Conservation (phyloP, 495 filamentous ascomycete genomes). For the Trichocladium uniseriatum region DNA sequence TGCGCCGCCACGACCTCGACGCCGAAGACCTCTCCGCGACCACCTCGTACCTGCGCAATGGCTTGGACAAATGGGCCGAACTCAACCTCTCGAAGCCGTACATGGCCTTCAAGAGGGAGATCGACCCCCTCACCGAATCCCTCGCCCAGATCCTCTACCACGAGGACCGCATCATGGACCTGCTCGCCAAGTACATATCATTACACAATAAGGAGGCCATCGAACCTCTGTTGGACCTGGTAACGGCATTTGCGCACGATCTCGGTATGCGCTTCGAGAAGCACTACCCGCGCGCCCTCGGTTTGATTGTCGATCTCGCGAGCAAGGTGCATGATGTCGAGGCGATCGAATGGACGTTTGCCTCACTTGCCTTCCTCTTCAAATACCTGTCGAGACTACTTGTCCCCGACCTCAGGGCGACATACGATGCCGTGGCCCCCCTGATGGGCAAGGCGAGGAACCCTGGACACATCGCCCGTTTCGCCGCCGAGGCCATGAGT, state of each 20-base stretch:
- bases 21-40: conserved; percentile 58
- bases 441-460: conserved; percentile 75
- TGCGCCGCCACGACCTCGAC: conserved; percentile 73
- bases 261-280: conserved; percentile 81
- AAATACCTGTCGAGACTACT: conserved; percentile 87
- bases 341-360: conserved; percentile 94
- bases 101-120: conserved; percentile 59
- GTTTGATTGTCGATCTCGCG: conserved; percentile 50
- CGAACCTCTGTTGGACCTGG: conserved; percentile 74
- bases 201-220: conserved; percentile 63
- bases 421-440: conserved; percentile 73
- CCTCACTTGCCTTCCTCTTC: conserved; percentile 87
- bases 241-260: conserved; percentile 88
- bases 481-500: conserved; percentile 89
- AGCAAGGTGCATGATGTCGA: conserved; percentile 50
- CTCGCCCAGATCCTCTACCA: conserved; percentile 86
- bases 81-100: conserved; percentile 80
- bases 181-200: conserved; percentile 69
- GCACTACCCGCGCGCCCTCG: conserved; percentile 64
- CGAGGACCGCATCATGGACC: conserved; percentile 70
- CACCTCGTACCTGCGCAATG: conserved; percentile 71
- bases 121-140: conserved; percentile 71
- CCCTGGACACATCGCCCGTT: conserved; percentile 75
- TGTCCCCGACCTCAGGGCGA: conserved; percentile 72
- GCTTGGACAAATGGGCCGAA: conserved; percentile 80